phyloP scores from a whole-genome alignment of 352 stramenopile genomes.

The Blastocystis sp. region DNA sequence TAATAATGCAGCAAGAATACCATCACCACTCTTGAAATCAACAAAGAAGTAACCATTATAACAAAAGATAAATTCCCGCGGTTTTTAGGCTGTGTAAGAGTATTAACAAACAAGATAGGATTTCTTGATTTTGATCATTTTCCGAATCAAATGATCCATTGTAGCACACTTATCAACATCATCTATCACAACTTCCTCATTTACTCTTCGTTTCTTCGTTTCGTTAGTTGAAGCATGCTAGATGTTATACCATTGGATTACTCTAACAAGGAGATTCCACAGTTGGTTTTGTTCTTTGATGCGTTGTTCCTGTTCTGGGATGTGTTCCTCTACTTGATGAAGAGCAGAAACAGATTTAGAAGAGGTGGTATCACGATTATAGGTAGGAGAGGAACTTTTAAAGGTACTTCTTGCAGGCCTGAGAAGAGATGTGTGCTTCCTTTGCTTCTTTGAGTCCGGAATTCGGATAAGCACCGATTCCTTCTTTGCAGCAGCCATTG shows the following conservation, averaged over 20 bases:
- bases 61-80: background rate
- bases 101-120: background rate
- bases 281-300: background rate
- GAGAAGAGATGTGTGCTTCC: background rate
- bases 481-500: background rate
- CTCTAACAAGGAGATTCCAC: conserved; percentile 15
- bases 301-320: background rate
- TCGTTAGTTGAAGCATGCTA: background rate
- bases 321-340: background rate
- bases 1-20: background rate
- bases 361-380: too few species aligned
- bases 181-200: conserved; percentile 14
- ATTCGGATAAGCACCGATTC: background rate
- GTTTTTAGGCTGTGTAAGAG: background rate
- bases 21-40: background rate
- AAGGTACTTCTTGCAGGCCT: conserved; percentile 1
- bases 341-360: background rate
- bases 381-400: too few species aligned
- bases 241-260: background rate
- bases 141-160: conserved; percentile 3
- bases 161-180: conserved; percentile 10
- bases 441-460: background rate
- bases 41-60: background rate
- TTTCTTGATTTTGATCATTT: background rate
- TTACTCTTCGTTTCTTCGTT: background rate